Evolutionary conservation across 176 grass and related monocot genomes (phyloP).

Genomic region (Cenchrus americanus): DNA sequence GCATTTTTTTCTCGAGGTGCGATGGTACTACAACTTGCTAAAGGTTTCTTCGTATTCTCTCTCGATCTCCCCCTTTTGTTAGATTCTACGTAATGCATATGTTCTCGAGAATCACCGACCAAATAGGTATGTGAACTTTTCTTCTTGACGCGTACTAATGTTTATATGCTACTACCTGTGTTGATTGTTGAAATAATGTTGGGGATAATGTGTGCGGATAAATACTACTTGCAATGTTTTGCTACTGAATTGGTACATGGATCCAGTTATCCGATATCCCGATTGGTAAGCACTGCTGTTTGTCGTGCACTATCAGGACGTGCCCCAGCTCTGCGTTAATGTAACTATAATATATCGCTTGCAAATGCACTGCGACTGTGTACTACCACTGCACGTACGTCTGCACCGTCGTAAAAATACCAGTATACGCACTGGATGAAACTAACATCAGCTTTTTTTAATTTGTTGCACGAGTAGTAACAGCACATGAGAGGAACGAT

Average conservation of each 20-base stretch:
- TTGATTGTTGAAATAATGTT: not conserved
- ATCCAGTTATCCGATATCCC: not conserved
- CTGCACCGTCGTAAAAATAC: not conserved
- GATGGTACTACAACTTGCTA: not conserved
- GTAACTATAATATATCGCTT: no score
- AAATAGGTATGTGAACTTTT: not conserved
- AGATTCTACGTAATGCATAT: not conserved
- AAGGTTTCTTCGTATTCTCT: not conserved
- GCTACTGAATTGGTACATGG: not conserved
- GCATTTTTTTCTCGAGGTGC: slow-evolving; percentile 25
- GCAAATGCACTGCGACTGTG: no score
- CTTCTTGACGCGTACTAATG: not conserved
- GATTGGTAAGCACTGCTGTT: not conserved
- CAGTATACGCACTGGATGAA: not conserved
- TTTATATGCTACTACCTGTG: not conserved
- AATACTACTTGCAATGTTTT: not conserved
- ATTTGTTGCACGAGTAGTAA: not conserved
- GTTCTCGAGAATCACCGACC: not conserved
- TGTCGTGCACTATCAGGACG: not conserved
- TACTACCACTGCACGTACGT: no score
- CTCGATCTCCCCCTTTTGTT: not conserved
- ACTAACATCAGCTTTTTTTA: not conserved
- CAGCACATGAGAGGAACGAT: not conserved
- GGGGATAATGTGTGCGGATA: not conserved
- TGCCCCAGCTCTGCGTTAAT: no score